Evolutionary conservation across 2,329 filamentous ascomycete species (phyloP).

Genomic region (Fusarium secorum): DNA sequence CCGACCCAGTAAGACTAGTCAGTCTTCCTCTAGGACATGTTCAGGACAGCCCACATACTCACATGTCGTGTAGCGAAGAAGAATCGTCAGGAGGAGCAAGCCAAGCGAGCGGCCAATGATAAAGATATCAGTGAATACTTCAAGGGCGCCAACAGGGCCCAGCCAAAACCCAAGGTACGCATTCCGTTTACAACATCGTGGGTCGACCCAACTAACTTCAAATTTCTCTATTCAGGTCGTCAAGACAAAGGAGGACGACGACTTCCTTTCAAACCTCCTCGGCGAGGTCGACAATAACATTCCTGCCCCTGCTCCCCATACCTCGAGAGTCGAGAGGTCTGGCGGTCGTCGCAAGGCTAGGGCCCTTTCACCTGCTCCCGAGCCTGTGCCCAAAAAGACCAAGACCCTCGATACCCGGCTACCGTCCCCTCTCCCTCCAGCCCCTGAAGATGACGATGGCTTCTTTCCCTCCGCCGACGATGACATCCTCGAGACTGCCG

Average conservation of each 20-base stretch:
- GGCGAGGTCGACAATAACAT: constrained; percentile 86
- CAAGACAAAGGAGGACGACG: constrained; percentile 86
- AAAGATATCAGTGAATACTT: constrained; percentile 96
- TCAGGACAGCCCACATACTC: neutral
- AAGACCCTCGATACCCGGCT: constrained; percentile 61
- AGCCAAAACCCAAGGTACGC: constrained; percentile 81
- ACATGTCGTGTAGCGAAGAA: constrained; percentile 70
- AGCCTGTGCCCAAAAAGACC: constrained; percentile 63
- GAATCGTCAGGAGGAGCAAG: constrained; percentile 85
- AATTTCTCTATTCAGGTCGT: constrained; percentile 61
- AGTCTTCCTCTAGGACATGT: constrained; percentile 27
- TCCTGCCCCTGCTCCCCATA: constrained; percentile 60
- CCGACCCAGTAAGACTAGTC: constrained; percentile 61
- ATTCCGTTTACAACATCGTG: neutral
- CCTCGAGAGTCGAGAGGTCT: constrained; percentile 71
- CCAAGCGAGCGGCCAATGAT: constrained; percentile 85
- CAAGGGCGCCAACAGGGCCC: constrained; percentile 71
- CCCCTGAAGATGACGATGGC: constrained; percentile 58
- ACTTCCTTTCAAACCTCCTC: constrained; percentile 84
- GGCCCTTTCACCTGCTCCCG: constrained; percentile 76
- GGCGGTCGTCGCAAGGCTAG: constrained; percentile 81
- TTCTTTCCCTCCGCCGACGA: constrained; percentile 68
- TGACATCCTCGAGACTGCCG: constrained; percentile 54
- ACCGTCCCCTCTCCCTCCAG: constrained; percentile 56
- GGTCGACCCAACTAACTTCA: neutral